Evolutionary conservation across 1,284 basidiomycete genomes (phyloP), one percentile per base, ranked within the genome.

Genomic region (Agroathelia rolfsii): DNA sequence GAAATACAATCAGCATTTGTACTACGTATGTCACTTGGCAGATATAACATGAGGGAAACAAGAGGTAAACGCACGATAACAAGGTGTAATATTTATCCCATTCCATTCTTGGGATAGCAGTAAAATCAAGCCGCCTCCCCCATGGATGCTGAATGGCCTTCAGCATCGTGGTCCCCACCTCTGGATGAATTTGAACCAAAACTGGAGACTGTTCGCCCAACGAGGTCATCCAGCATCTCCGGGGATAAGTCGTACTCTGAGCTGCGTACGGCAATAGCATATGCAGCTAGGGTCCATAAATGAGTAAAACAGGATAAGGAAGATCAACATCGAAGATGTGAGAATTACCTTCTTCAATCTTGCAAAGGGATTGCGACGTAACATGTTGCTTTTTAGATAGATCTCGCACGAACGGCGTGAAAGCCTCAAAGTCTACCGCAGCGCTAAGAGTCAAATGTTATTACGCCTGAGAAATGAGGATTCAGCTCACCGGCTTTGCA

Each of bases 371-470:
- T 42, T 86, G 76, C 3, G 70, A 61, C 0, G 93, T 94, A 24
- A 95, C 86, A 3, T 60, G 52, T 51, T 96, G 89, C 60, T 98
- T 97, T 60, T 88, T 93, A 29, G 65, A 64, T 28, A 97, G 65
- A 36, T 89, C 82, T 28, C 65, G 61, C 29, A 85, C 63, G 45
- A 76, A 66, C 2, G 80, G 76, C 2, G 73, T 72, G 41, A 85
- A 69, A 6, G 62, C 64, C 43, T 89, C 88, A 46, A 93, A 80
- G 42, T 82, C 85, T 88, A 36, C 19, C 16, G 6, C 19, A 24
- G 36, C 22, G 20, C 8, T 21, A 25, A 29, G 28, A 22, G 26
- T 15, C 18, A 15, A 14, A 11, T 19, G n/a, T 19, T 23, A n/a
- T 18, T 35, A 35, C 23, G 38, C 18, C 12, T 8, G 21, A 7